A percentile compares a stretch with the other conserved stretches of the same genome.
Evolutionary conservation across 768 basidiomycete species (phyloP).

Genomic region (Suillus lakei): DNA sequence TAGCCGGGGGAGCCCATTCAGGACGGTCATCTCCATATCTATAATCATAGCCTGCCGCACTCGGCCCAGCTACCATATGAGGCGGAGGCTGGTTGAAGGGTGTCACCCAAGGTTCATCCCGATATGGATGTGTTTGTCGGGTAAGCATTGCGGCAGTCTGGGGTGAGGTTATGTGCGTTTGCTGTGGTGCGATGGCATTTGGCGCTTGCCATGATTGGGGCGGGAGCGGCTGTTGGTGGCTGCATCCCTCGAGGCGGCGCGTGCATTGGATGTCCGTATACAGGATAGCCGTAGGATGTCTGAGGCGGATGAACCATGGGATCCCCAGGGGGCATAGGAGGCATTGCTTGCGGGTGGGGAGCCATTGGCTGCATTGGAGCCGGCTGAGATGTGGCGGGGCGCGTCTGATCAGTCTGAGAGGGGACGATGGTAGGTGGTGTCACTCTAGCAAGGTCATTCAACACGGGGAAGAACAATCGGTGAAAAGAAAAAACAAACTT

Average conservation of each 20-base stretch:
- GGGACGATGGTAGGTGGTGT: conserved; percentile 25
- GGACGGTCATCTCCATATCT: conserved; percentile 65
- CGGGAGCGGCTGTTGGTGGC: conserved; percentile 49
- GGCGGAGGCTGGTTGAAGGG: conserved; percentile 55
- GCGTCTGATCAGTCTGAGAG: conserved; percentile 25
- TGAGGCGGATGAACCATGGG: conserved; percentile 35
- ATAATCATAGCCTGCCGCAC: conserved; percentile 56
- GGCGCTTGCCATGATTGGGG: conserved; percentile 71
- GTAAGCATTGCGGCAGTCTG: conserved; percentile 51
- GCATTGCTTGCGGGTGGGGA: conserved; percentile 30
- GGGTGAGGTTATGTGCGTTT: conserved; percentile 60
- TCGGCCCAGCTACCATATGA: conserved; percentile 52
- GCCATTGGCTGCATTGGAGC: conserved; percentile 32
- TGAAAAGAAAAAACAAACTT: conserved; percentile 47
- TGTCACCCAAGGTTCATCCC: conserved; percentile 60
- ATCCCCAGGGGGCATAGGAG: conserved; percentile 32
- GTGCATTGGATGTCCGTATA: conserved; percentile 47
- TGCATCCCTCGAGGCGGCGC: conserved; percentile 47
- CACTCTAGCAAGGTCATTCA: conserved; percentile 23
- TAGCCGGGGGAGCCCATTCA: conserved; percentile 47
- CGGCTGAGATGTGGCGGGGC: conserved; percentile 25
- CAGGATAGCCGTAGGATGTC: conserved; percentile 34
- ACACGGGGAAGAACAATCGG: conserved; percentile 4
- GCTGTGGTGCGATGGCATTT: conserved; percentile 65
- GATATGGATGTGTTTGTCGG: conserved; percentile 48